Evolutionary conservation across 78 protist species (phyloP), one percentile per base, ranked within the genome.

Genomic region (Polysphondylium violaceum): DNA sequence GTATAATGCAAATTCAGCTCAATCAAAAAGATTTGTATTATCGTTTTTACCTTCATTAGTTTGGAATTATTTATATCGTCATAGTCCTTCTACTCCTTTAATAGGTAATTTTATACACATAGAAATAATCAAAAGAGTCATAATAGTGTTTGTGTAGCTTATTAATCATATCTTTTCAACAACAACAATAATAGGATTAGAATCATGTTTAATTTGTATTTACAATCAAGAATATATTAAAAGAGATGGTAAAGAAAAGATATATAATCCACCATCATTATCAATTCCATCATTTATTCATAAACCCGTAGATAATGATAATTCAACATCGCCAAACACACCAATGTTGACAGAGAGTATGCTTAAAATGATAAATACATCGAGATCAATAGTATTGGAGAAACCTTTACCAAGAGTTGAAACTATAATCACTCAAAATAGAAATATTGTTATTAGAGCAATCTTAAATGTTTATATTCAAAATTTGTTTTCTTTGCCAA

Each of bases 401-500:
- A 68, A 56, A 51, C 36, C 90, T 14, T 61, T 83, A 50, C 74
- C 76, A 51, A 83, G 78, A 69, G 58, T 83, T 2, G 90, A 83
- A 4, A 36, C 19, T 7, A 41, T 83, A 6, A 58, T 78, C 0
- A 40, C 90, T 19, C 36, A 55, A 8, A 83, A 67, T 50, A 56
- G 78, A 36, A 69, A 25, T 16, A 41, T 38, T 19, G 17, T 83
- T 9, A 16, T 83, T n/a, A 73, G 63, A 35, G 69, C 90, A 33
- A 43, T 68, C 21, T 60, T 68, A 38, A 27, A 33, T 4, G 72
- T 69, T 0, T 83, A 69, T 40, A 69, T 35, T n/a, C 44, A 51
- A 43, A 36, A 38, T 31, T 44, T 83, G 3, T 33, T 36, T 17
- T 69, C 33, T 23, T 23, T 69, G n/a, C 64, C 90, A 43, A 40